Evolutionary conservation across 2,329 filamentous ascomycete species (phyloP).

Genomic region (Pseudogymnoascus sp.): DNA sequence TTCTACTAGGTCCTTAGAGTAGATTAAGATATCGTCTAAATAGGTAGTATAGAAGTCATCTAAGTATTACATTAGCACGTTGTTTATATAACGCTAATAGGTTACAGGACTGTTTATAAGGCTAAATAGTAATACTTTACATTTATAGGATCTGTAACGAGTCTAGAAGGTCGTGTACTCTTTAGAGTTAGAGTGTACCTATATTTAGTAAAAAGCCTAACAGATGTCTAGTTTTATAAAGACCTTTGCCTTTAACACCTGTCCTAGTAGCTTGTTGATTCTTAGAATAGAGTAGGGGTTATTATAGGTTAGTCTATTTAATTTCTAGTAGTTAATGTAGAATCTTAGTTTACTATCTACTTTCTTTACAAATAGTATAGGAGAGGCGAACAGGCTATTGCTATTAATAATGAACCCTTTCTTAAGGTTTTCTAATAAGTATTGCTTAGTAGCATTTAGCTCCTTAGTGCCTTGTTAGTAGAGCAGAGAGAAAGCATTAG

Average conservation of each 20-base stretch:
- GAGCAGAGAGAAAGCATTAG: too few species aligned
- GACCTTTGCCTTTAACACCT: background rate
- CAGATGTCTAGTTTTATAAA: background rate
- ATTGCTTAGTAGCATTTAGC: too few species aligned
- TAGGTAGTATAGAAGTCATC: conserved; percentile 11
- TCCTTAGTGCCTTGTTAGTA: too few species aligned
- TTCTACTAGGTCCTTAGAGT: background rate
- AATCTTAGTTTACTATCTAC: background rate
- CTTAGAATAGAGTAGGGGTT: too few species aligned
- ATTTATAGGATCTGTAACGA: background rate
- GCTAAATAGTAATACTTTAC: conserved; percentile 11
- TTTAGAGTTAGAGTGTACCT: too few species aligned
- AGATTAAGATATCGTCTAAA: conserved; percentile 12
- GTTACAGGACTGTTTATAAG: conserved; percentile 8
- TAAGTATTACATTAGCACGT: background rate
- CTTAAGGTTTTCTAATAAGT: too few species aligned
- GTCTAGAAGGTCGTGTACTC: too few species aligned
- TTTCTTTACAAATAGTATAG: background rate
- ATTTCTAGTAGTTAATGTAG: background rate
- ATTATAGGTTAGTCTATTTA: background rate
- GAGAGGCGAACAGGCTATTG: background rate
- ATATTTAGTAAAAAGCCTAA: background rate
- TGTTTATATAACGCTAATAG: conserved; percentile 12
- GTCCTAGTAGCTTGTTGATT: background rate
- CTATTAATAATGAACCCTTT: too few species aligned